Percentiles rank a stretch among this genome's conserved stretches.
Evolutionary conservation across 2,329 filamentous ascomycete genomes (phyloP).

Genomic region (Cercospora zeae-maydis): DNA sequence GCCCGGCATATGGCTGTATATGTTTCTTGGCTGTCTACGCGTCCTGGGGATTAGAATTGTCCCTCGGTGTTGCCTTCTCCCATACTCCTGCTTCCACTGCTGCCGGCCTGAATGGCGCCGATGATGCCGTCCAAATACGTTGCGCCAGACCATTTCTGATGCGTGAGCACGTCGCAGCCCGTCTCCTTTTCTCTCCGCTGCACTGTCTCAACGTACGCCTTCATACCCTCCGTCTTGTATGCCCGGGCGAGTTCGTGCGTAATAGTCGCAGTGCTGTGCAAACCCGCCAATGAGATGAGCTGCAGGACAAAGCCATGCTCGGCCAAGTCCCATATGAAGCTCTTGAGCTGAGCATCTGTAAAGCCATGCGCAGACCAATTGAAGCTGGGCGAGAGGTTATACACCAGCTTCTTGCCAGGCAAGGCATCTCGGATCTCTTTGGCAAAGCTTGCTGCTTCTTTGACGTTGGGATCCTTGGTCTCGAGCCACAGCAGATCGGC

Average conservation of each 20-base stretch:
- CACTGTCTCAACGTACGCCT: slow-evolving; percentile 92
- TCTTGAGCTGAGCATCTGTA: slow-evolving; percentile 73
- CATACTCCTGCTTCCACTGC: slow-evolving; percentile 87
- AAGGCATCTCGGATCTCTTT: slow-evolving; percentile 65
- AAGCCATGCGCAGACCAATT: slow-evolving; percentile 99
- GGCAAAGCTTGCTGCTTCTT: slow-evolving; percentile 71
- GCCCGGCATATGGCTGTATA: neutral
- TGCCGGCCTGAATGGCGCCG: slow-evolving; percentile 86
- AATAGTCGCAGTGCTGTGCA: slow-evolving; percentile 62
- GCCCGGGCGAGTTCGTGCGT: slow-evolving; percentile 70
- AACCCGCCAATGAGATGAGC: slow-evolving; percentile 60
- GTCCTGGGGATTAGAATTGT: slow-evolving; percentile 34
- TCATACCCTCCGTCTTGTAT: slow-evolving; percentile 91
- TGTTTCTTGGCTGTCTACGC: neutral
- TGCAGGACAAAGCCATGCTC: slow-evolving; percentile 72
- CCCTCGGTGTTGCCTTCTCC: slow-evolving; percentile 87
- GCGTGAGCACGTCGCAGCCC: slow-evolving; percentile 86
- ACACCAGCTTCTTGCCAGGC: slow-evolving; percentile 85
- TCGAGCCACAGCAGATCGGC: slow-evolving; percentile 97
- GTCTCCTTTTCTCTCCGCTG: slow-evolving; percentile 87
- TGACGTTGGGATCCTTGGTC: slow-evolving; percentile 81
- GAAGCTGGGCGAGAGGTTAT: slow-evolving; percentile 94
- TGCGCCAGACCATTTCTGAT: slow-evolving; percentile 82
- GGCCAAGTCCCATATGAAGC: slow-evolving; percentile 95
- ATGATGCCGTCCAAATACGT: slow-evolving; percentile 83